Evolutionary conservation across 805 yeast species (phyloP), one percentile per base, ranked within the genome.

Genomic region (Lachancea sp.): DNA sequence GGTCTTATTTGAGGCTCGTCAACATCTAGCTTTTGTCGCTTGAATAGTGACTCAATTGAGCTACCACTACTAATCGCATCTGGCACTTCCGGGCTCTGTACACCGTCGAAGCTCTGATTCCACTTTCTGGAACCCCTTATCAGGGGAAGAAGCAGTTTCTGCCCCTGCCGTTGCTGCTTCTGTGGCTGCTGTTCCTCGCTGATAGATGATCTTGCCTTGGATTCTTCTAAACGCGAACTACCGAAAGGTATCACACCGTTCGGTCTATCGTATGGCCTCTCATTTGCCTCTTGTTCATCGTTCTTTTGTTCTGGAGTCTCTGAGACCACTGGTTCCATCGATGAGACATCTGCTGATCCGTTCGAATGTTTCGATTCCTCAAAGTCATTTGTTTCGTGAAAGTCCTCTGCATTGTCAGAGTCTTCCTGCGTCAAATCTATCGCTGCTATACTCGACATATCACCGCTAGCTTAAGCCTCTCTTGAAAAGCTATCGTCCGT

Each of bases 391-490:
- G 18, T 25, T 13, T 5, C 15, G 31, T 10, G 19, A n/a, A n/a
- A 26, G n/a, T 15, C 35, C 18, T 16, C 19, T 12, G 5, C 39
- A 31, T 17, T 13, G 10, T n/a, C 31, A 15, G 51, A 51, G 31
- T 44, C 49, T 8, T 52, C 55, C 20, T 35, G 40, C 5, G 55
- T 53, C 20, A 57, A 45, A 41, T 57, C 60, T 27, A 57, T 57
- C 16, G 58, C 53, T 27, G 54, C 53, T 20, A 47, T 45, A 25
- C 42, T 42, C 13, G 41, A 41, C 43, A 38, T 32, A 11, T 15
- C 11, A 15, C 17, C 35, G 18, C 11, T 13, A 11, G 17, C n/a
- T 13, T 6, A 30, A 15, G n/a, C 16, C 12, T 30, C 33, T 10
- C 12, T 30, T 13, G 16, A 13, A 10, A 22, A 22, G 25, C 25